phyloP scores from a whole-genome alignment of 768 basidiomycete species.

The Bullera alba region DNA sequence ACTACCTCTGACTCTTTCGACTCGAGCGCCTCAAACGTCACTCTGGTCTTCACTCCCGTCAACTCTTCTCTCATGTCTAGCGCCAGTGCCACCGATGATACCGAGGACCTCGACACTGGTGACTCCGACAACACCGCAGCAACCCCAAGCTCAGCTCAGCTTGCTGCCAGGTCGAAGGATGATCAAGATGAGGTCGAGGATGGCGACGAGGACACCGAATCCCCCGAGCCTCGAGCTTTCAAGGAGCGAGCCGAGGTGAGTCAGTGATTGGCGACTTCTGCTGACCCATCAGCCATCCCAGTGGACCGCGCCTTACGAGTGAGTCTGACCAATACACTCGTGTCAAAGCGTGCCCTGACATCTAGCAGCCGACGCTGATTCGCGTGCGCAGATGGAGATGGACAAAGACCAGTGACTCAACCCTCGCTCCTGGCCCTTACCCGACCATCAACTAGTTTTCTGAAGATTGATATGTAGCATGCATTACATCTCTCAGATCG shows the following conservation, averaged over 20 bases:
- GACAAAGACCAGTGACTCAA: not conserved
- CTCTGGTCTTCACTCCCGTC: constrained; percentile 29
- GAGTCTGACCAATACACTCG: not conserved
- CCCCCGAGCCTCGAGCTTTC: not conserved
- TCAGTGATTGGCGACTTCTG: not conserved
- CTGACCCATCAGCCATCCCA: not conserved
- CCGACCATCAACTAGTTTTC: too few relatives aligned
- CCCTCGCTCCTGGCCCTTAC: not conserved
- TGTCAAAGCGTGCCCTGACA: too few relatives aligned
- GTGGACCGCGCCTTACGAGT: not conserved
- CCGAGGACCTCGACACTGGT: not conserved
- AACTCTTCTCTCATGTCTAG: constrained; percentile 13
- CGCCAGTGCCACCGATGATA: constrained; percentile 1
- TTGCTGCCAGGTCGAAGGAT: not conserved
- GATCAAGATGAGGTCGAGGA: not conserved
- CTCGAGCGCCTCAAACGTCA: constrained; percentile 22
- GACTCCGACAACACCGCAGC: not conserved
- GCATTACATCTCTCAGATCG: too few relatives aligned
- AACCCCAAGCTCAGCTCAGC: not conserved
- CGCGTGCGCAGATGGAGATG: not conserved
- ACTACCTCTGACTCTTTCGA: constrained; percentile 1
- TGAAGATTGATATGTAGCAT: too few relatives aligned
- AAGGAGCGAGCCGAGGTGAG: not conserved
- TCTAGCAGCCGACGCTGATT: not conserved
- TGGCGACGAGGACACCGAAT: not conserved